Percentiles rank a stretch among this genome's conserved stretches.
phyloP scores from a whole-genome alignment of 805 yeast species.

The Yarrowia osloensis region DNA sequence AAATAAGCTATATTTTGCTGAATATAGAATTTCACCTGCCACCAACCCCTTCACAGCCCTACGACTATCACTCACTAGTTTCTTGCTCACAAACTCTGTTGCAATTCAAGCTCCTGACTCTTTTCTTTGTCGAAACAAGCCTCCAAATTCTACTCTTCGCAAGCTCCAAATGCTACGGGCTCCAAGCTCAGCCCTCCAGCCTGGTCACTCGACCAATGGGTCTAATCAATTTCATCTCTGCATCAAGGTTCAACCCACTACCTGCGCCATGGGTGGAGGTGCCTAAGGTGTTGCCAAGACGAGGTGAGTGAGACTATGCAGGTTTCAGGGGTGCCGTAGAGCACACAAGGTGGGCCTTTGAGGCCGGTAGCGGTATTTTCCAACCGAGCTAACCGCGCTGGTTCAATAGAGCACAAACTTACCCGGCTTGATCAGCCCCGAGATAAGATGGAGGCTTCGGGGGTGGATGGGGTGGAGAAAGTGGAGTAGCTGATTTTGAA shows the following conservation, averaged over 20 bases:
- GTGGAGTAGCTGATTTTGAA: too few species aligned
- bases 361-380: background rate
- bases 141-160: background rate
- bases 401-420: background rate
- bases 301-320: background rate
- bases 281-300: background rate
- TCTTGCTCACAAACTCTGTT: background rate
- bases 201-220: conserved; percentile 10
- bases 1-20: too few species aligned
- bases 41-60: too few species aligned
- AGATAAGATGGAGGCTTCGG: background rate
- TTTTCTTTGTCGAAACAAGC: background rate
- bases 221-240: background rate
- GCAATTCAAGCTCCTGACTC: background rate
- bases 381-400: background rate
- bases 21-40: too few species aligned
- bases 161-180: background rate
- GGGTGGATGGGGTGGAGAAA: background rate
- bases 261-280: background rate
- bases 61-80: too few species aligned
- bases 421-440: background rate
- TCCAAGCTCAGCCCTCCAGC: background rate
- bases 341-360: background rate
- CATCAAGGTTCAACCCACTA: background rate
- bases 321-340: background rate